Conservation (phyloP, 139 green algal species). For the Picochlorum sp. region DNA sequence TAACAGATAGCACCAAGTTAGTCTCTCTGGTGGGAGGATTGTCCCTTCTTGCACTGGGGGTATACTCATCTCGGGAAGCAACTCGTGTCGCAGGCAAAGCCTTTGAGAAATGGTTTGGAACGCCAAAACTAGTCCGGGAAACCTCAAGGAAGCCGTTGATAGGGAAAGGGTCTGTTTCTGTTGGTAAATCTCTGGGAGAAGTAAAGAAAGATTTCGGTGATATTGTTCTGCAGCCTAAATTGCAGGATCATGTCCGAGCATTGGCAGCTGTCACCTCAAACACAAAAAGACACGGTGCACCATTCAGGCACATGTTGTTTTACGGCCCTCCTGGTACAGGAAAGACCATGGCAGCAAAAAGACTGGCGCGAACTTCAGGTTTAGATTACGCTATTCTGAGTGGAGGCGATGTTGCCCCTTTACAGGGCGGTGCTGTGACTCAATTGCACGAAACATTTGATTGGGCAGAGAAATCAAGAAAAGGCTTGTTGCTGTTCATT, state of each 20-base stretch:
- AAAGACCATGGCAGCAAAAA: conserved; percentile 97
- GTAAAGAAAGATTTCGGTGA: conserved; percentile 74
- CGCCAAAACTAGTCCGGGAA: conserved; percentile 68
- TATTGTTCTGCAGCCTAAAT: conserved; percentile 68
- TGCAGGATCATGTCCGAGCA: conserved; percentile 80
- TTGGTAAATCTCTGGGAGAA: conserved; percentile 36
- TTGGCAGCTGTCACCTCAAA: conserved; percentile 83
- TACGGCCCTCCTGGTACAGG: conserved; percentile 77
- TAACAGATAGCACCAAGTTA: conserved; percentile 77
- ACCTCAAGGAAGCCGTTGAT: conserved; percentile 41
- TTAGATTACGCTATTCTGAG: conserved; percentile 98
- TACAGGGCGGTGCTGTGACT: conserved; percentile 80
- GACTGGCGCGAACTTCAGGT: conserved; percentile 81
- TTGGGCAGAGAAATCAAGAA: conserved; percentile 75
- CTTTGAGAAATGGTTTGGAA: conserved; percentile 76
- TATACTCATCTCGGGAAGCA: conserved; percentile 76
- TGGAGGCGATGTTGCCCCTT: conserved; percentile 89
- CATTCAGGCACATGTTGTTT: conserved; percentile 96
- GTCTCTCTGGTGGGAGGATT: conserved; percentile 54
- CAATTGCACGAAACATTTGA: conserved; percentile 98
- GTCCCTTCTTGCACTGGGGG: conserved; percentile 69
- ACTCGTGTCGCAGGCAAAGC: conserved; percentile 59
- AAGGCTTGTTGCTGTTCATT: conserved; percentile 93
- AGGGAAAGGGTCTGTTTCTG: conserved; percentile 14
- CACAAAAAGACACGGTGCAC: conserved; percentile 82